Base-by-base conservation (phyloP, 352 stramenopile species). In the Pythium brachiatum region DNA sequence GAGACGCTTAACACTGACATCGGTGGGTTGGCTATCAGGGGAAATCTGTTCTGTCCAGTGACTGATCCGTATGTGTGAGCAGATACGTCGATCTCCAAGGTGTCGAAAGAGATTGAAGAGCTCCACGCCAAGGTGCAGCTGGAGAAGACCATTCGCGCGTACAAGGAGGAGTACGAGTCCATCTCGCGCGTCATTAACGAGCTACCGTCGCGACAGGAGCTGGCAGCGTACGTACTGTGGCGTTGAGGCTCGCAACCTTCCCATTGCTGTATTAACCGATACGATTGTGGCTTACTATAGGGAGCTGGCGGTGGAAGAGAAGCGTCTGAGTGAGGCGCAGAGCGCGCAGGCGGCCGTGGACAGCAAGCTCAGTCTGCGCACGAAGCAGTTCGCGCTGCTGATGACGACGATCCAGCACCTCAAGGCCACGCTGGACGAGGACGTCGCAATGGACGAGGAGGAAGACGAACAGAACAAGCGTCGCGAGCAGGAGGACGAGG, bases 111-210 rank as follows among this genome's bases (percentile, higher is more conserved):
- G 63, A 96, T 96, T 39, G 76, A 94, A 51, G 62, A 85, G 50
- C 80, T 96, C 46, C 90, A 93, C 70, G 57, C 63, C 13, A 86
- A 88, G 29, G 81, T 96, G 53, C 78, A 83, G 41, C 74, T 83
- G 25, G 85, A 96, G 57, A 89, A 86, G 63, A 84, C 71, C 0
- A 71, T 94, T 20, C 81, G 85, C 8, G 78, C 78, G 29, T 94
- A 94, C 68, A 96, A 96, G 61, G 84, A 96, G 62, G 87, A 94
- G 64, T 96, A 96, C 70, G 87, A 96, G 64, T 90, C 82, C 18
- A 86, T 92, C 53, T 85, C 87, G 34, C 70, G 83, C 16, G 81
- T 92, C 3, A 80, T 96, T 64, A 96, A 96, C 62, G 74, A 91
- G 59, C 63, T 94, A 39, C 83, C 85, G 58, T 90, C 87, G 15